Percentiles rank a stretch among this genome's conserved stretches.
Evolutionary conservation across 2,329 filamentous ascomycete genomes (phyloP).

Genomic region (Didymella arachidicola): DNA sequence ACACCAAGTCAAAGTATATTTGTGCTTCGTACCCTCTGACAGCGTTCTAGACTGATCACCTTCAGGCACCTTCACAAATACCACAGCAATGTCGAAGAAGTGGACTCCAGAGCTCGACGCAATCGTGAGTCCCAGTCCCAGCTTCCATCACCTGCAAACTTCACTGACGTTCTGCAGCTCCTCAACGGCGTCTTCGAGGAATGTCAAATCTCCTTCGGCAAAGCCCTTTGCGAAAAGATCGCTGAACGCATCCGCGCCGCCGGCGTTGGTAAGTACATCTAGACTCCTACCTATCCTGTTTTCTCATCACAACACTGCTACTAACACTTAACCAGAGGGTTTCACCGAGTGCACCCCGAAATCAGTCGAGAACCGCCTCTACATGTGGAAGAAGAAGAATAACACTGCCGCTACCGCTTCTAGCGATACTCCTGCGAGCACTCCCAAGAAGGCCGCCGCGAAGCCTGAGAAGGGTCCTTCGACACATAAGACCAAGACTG

Average conservation of each 20-base stretch:
- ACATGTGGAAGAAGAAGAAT: slow-evolving; percentile 33
- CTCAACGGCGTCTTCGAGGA: slow-evolving; percentile 18
- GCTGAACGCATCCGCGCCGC: slow-evolving; percentile 17
- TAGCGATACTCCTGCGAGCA: slow-evolving; percentile 1
- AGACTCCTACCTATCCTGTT: neutral
- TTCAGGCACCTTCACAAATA: neutral
- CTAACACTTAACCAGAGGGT: neutral
- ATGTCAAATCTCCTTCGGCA: slow-evolving; percentile 22
- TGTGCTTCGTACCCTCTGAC: neutral
- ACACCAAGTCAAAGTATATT: neutral
- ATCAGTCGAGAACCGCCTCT: slow-evolving; percentile 37
- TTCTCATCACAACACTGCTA: neutral
- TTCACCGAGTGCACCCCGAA: slow-evolving; percentile 38
- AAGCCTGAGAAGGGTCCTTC: slow-evolving; percentile 6
- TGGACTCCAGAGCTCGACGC: slow-evolving; percentile 20
- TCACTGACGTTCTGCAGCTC: slow-evolving; percentile 3
- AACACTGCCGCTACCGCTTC: neutral
- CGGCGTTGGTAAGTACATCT: slow-evolving; percentile 17
- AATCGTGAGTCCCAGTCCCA: slow-evolving; percentile 6
- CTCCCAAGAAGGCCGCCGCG: slow-evolving; percentile 8
- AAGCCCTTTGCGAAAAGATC: slow-evolving; percentile 24
- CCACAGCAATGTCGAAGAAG: slow-evolving; percentile 8
- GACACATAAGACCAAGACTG: slow-evolving; percentile 14
- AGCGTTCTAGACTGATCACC: neutral
- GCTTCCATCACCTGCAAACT: neutral